Evolutionary conservation across 176 grass and related monocot species (phyloP).

Genomic region (Zoysia japonica): DNA sequence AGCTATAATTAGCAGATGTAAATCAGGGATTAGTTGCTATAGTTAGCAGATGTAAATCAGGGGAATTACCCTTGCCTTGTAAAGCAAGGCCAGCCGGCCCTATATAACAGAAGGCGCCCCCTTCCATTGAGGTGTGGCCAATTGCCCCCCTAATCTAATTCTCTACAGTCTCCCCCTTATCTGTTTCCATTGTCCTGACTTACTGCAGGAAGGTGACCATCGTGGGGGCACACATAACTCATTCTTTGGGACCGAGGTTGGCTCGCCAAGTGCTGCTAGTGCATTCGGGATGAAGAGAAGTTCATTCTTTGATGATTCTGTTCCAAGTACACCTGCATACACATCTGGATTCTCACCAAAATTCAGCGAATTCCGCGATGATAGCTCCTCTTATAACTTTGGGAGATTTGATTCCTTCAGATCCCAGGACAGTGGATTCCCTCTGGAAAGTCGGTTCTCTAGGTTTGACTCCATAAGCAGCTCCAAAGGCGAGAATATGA

Average conservation of each 20-base stretch:
- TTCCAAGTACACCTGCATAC: conserved; percentile 89
- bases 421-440: conserved; percentile 71
- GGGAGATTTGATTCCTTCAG: conserved; percentile 84
- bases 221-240: conserved; percentile 50
- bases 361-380: conserved; percentile 59
- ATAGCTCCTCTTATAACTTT: conserved; percentile 60
- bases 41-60: too few species aligned
- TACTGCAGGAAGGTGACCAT: conserved; percentile 66
- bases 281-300: conserved; percentile 73
- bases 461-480: conserved; percentile 80
- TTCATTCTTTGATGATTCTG: conserved; percentile 95
- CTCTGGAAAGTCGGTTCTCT: conserved; percentile 63
- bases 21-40: too few species aligned
- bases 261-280: conserved; percentile 54
- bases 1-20: too few species aligned
- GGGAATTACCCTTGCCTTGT: too few species aligned
- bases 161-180: not conserved
- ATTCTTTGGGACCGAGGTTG: conserved; percentile 76
- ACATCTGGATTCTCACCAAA: conserved; percentile 74
- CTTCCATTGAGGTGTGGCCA: too few species aligned
- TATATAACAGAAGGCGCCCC: too few species aligned
- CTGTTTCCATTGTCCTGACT: conserved; percentile 35
- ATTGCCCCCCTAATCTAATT: too few species aligned
- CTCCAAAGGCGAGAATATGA: conserved; percentile 50
- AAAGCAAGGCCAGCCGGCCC: too few species aligned